These are phyloP conservation scores for Metschnikowia borealis DNA, from an alignment of 805 yeast genomes.

Conservation along the genomic window DNA sequence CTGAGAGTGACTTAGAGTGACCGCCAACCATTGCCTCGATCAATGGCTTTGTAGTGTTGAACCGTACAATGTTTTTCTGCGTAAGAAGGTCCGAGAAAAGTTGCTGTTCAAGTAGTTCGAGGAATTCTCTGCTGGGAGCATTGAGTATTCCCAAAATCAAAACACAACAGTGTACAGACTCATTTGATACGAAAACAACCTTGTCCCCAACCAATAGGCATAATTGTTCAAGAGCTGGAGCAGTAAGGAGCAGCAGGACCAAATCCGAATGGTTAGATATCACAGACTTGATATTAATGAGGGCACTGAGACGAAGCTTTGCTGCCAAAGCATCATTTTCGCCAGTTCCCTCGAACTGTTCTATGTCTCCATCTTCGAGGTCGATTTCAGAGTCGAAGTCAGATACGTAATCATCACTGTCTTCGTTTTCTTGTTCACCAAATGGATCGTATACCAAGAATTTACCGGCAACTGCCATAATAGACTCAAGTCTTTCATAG, in stretches of 20 bases:
- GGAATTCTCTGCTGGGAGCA: constrained; percentile 39
- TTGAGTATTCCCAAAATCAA: background rate
- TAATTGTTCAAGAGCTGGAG: constrained; percentile 26
- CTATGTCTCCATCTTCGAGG: constrained; percentile 40
- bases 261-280: constrained; percentile 34
- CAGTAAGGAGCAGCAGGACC: constrained; percentile 31
- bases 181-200: constrained; percentile 48
- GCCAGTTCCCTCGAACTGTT: constrained; percentile 35
- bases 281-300: constrained; percentile 38
- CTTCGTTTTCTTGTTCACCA: constrained; percentile 8
- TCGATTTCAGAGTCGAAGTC: constrained; percentile 21
- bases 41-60: constrained; percentile 24
- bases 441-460: constrained; percentile 34
- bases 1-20: constrained; percentile 15
- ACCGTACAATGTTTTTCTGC: constrained; percentile 18
- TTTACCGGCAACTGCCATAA: constrained; percentile 18
- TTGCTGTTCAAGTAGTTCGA: constrained; percentile 25
- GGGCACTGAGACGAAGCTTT: constrained; percentile 56
- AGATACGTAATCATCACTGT: constrained; percentile 25
- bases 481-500: constrained; percentile 6
- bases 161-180: constrained; percentile 29
- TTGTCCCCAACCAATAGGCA: constrained; percentile 37
- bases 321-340: constrained; percentile 48
- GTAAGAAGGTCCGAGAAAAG: constrained; percentile 24
- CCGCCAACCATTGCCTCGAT: constrained; percentile 26